Conservation (phyloP, 2,329 filamentous ascomycete genomes). For the Myriosclerotinia duriaeana region DNA sequence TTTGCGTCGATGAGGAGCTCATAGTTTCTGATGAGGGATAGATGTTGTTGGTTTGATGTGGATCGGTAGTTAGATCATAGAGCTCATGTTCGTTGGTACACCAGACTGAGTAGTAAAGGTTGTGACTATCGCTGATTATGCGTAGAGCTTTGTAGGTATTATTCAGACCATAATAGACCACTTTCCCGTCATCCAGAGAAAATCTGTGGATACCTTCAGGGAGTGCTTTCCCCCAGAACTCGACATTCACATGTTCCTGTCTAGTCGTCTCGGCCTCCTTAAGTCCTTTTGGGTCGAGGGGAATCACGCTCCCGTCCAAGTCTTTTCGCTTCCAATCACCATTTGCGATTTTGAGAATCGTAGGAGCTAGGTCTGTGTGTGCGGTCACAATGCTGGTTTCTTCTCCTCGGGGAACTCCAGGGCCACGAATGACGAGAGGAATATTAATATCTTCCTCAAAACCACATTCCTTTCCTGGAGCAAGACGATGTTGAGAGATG, state of each 20-base stretch:
- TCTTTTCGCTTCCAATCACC: conserved; percentile 44
- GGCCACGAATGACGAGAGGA: conserved; percentile 58
- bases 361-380: conserved; percentile 54
- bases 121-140: conserved; percentile 51
- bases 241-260: conserved; percentile 51
- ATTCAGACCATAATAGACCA: conserved; percentile 39
- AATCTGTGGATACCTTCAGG: conserved; percentile 36
- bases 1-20: conserved; percentile 40
- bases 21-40: conserved; percentile 31
- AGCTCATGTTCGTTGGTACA: conserved; percentile 67
- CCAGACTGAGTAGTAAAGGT: conserved; percentile 67
- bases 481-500: conserved; percentile 52
- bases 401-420: conserved; percentile 49
- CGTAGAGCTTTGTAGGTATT: conserved; percentile 53
- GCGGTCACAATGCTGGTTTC: conserved; percentile 49
- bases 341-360: conserved; percentile 46
- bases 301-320: conserved; percentile 49
- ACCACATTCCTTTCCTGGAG: conserved; percentile 51
- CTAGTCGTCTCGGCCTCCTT: conserved; percentile 32
- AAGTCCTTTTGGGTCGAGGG: conserved; percentile 37
- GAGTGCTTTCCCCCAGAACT: conserved; percentile 46
- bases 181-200: conserved; percentile 35
- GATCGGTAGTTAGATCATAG: conserved; percentile 59
- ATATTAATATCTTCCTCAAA: conserved; percentile 54
- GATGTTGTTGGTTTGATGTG: conserved; percentile 52